Conservation (phyloP, 1,139 yeast genomes). For the Torulaspora globosa region DNA sequence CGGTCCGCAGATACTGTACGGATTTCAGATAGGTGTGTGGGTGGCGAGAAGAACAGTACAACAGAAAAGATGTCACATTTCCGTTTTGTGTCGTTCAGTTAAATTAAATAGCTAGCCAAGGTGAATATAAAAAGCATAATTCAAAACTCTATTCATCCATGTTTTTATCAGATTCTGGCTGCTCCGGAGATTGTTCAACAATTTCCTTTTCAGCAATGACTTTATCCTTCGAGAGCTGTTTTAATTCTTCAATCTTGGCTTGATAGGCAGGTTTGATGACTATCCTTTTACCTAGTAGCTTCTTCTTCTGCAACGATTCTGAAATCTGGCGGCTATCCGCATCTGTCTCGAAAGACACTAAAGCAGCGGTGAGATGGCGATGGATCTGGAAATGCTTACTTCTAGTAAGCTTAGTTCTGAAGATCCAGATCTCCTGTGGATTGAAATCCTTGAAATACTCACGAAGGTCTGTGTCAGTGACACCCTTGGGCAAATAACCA, state of each 20-base stretch:
- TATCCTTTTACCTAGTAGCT: constrained; percentile 38
- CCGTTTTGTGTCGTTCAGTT: constrained; percentile 2
- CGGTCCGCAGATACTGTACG: not conserved
- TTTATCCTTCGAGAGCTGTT: constrained; percentile 36
- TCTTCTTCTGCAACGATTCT: constrained; percentile 39
- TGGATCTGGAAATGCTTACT: constrained; percentile 32
- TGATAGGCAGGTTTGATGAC: constrained; percentile 42
- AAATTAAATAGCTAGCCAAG: constrained; percentile 1
- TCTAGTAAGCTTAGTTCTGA: constrained; percentile 38
- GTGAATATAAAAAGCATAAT: not conserved
- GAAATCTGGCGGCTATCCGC: constrained; percentile 45
- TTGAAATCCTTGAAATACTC: constrained; percentile 44
- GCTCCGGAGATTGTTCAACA: not conserved
- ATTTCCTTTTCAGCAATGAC: constrained; percentile 1
- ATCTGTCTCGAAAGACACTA: constrained; percentile 49
- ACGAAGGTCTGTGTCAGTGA: constrained; percentile 44
- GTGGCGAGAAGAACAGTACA: not conserved
- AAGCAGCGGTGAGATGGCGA: constrained; percentile 46
- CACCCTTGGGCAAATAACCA: constrained; percentile 42
- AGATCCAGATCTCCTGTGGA: constrained; percentile 48
- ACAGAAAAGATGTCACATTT: not conserved
- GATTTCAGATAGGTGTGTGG: not conserved
- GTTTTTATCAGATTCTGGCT: not conserved
- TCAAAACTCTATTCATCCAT: not conserved
- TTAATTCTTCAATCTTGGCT: constrained; percentile 44